A percentile compares a stretch with the other conserved stretches of the same genome.
Conservation (phyloP, 2,329 filamentous ascomycete genomes). For the Xylariales sp. region DNA sequence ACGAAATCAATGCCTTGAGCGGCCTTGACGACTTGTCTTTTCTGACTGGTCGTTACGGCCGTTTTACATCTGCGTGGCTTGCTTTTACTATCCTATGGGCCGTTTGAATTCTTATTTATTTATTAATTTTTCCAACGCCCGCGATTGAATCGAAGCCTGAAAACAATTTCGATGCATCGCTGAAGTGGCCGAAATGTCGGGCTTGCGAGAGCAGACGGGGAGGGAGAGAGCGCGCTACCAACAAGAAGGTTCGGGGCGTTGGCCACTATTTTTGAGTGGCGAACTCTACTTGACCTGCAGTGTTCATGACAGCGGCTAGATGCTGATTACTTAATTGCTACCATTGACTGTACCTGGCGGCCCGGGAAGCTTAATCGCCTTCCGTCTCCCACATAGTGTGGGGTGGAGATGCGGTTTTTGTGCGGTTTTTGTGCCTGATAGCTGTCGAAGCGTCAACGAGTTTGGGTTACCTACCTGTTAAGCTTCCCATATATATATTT, state of each 20-base stretch:
- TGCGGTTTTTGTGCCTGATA: slow-evolving; percentile 28
- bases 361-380: neutral
- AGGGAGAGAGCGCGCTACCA: neutral
- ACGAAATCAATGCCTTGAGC: neutral
- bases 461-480: neutral
- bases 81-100: slow-evolving; percentile 3
- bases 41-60: slow-evolving; percentile 12
- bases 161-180: neutral
- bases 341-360: neutral
- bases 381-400: slow-evolving; percentile 8
- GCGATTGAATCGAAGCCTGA: neutral
- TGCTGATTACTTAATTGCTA: neutral
- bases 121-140: slow-evolving; percentile 10
- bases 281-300: slow-evolving; percentile 3
- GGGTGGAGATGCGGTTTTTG: slow-evolving; percentile 29
- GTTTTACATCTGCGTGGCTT: slow-evolving; percentile 9
- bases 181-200: neutral
- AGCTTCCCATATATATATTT: neutral
- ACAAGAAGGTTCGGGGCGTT: neutral
- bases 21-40: slow-evolving; percentile 9
- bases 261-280: neutral
- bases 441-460: neutral
- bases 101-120: slow-evolving; percentile 1
- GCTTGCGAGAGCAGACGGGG: neutral
- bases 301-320: neutral